Conservation (phyloP, 1,139 yeast species). For the Ogataea hybrid region DNA sequence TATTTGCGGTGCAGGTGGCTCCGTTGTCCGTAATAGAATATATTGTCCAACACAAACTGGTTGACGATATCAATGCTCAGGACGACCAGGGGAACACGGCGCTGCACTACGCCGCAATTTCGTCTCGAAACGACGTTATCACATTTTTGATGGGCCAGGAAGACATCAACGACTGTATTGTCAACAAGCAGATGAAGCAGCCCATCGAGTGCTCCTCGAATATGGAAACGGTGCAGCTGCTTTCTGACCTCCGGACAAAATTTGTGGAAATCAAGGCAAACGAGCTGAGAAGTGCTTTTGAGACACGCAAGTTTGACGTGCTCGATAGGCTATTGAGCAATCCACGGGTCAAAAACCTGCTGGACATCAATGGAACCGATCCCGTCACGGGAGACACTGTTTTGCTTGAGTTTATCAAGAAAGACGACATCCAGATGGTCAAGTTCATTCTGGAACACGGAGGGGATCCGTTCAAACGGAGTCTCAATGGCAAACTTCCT, state of each 20-base stretch:
- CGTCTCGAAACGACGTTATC: slow-evolving; percentile 75
- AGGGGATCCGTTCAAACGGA: slow-evolving; percentile 94
- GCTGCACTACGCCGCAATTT: slow-evolving; percentile 78
- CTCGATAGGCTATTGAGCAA: slow-evolving; percentile 65
- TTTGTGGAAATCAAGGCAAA: slow-evolving; percentile 77
- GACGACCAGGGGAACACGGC: slow-evolving; percentile 89
- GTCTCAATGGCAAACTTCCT: slow-evolving; percentile 78
- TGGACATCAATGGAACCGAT: slow-evolving; percentile 93
- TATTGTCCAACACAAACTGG: slow-evolving; percentile 39
- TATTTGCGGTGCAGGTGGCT: slow-evolving; percentile 88
- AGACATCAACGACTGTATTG: slow-evolving; percentile 79
- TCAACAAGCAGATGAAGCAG: slow-evolving; percentile 69
- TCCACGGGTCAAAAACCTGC: slow-evolving; percentile 75
- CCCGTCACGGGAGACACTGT: slow-evolving; percentile 95
- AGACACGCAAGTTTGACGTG: slow-evolving; percentile 60
- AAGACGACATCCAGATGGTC: slow-evolving; percentile 79
- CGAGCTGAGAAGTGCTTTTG: slow-evolving; percentile 67
- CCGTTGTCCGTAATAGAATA: slow-evolving; percentile 52
- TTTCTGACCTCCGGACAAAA: slow-evolving; percentile 79
- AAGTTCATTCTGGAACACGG: slow-evolving; percentile 89
- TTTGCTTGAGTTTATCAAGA: slow-evolving; percentile 80
- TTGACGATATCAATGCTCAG: slow-evolving; percentile 65
- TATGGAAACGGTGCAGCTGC: slow-evolving; percentile 58
- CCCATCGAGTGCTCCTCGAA: slow-evolving; percentile 80
- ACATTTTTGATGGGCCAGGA: slow-evolving; percentile 60